A percentile compares a stretch with the other conserved stretches of the same genome.
phyloP scores from a whole-genome alignment of 192 early-diverging fungal species.

The Umbelopsis isabellina region DNA sequence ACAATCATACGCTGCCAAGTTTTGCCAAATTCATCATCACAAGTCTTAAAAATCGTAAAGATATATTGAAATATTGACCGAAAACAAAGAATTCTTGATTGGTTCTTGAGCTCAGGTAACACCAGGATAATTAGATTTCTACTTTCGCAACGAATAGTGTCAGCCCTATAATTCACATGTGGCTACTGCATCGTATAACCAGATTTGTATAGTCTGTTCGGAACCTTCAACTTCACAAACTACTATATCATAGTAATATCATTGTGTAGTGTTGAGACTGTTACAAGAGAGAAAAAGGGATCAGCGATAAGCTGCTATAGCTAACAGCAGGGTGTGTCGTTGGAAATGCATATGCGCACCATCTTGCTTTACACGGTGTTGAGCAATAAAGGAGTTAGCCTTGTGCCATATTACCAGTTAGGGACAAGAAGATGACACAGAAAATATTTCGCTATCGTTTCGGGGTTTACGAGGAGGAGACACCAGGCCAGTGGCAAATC shows the following conservation, averaged over 20 bases:
- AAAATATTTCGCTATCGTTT: conserved; percentile 12
- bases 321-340: not conserved
- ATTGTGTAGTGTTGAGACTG: not conserved
- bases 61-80: conserved; percentile 13
- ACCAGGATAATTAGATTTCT: not conserved
- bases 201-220: not conserved
- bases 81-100: not conserved
- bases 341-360: not conserved
- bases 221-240: not conserved
- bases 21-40: not conserved
- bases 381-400: not conserved
- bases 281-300: not conserved
- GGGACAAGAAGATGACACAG: not conserved
- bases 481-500: conserved; percentile 22
- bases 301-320: not conserved
- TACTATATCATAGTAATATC: no score
- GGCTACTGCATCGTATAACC: not conserved
- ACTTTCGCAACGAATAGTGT: not conserved
- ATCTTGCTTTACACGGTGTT: not conserved
- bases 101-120: not conserved
- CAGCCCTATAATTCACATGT: no score
- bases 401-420: conserved; percentile 4
- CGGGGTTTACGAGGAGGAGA: conserved; percentile 12
- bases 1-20: no score
- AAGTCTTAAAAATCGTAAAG: not conserved